phyloP scores from a whole-genome alignment of 1,139 yeast genomes.

The Blastobotrys indianensis region DNA sequence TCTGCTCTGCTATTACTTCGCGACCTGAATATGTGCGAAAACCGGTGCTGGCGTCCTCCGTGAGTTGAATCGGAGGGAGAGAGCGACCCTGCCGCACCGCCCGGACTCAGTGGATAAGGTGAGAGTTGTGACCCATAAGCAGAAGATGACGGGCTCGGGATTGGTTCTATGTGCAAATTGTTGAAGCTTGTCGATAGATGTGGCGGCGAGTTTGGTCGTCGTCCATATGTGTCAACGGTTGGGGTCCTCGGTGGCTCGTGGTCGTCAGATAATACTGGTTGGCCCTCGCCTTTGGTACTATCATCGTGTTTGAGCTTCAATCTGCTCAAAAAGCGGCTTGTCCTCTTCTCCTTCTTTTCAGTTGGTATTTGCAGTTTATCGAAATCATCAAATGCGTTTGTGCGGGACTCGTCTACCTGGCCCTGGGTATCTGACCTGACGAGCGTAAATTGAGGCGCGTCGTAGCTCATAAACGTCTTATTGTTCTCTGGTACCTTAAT shows the following conservation, averaged over 20 bases:
- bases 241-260: slow-evolving; percentile 1
- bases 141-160: too few species aligned
- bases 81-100: too few species aligned
- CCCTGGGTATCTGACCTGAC: slow-evolving; percentile 7
- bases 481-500: neutral
- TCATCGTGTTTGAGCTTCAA: neutral
- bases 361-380: too few species aligned
- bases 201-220: too few species aligned
- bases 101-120: too few species aligned
- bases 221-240: neutral
- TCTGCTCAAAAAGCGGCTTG: neutral
- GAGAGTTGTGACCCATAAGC: too few species aligned
- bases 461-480: neutral
- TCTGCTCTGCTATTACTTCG: slow-evolving; percentile 4
- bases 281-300: neutral
- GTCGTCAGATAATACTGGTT: neutral
- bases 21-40: slow-evolving; percentile 3
- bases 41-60: neutral
- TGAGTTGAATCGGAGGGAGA: too few species aligned
- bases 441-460: slow-evolving; percentile 6
- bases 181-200: too few species aligned
- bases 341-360: too few species aligned
- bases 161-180: too few species aligned
- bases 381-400: neutral
- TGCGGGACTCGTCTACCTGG: neutral